A percentile compares a stretch with the other conserved stretches of the same genome.
These are phyloP conservation scores for Boletus sensibilis DNA, from an alignment of 768 basidiomycete species.

Conservation along the genomic window DNA sequence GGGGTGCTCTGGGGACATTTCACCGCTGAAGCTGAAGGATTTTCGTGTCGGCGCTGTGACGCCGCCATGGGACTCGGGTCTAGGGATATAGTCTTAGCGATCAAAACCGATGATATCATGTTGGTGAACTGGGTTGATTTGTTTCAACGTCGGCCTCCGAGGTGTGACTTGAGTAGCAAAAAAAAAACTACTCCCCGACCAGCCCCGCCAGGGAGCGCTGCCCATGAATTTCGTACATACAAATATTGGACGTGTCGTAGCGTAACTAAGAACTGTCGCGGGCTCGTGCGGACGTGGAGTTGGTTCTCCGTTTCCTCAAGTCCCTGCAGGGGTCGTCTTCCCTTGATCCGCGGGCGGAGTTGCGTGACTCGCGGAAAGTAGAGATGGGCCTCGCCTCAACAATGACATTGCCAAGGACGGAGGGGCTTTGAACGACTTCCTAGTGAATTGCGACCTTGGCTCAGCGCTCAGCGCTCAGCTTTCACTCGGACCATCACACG, in stretches of 20 bases:
- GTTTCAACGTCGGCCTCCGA: too few relatives aligned
- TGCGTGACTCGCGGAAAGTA: background rate
- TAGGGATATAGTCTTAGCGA: background rate
- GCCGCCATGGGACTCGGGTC: background rate
- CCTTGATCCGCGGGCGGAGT: slow-evolving; percentile 10
- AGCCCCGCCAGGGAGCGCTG: too few relatives aligned
- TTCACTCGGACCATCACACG: background rate
- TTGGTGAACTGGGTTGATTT: too few relatives aligned
- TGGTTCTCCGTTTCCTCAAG: background rate
- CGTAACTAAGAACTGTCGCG: too few relatives aligned
- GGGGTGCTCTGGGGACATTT: background rate
- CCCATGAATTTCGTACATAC: background rate
- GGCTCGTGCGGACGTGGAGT: too few relatives aligned
- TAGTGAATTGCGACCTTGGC: background rate
- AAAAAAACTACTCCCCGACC: too few relatives aligned
- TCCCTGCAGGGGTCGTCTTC: background rate
- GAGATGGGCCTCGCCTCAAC: background rate
- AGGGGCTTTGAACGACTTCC: background rate
- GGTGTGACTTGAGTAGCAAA: too few relatives aligned
- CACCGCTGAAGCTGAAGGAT: too few relatives aligned
- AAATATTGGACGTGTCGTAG: too few relatives aligned
- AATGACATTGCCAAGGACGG: background rate
- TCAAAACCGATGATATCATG: background rate
- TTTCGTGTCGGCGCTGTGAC: background rate
- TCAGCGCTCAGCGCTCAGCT: background rate